Base-by-base conservation (phyloP, 805 yeast species). In the Candida oleophila region DNA sequence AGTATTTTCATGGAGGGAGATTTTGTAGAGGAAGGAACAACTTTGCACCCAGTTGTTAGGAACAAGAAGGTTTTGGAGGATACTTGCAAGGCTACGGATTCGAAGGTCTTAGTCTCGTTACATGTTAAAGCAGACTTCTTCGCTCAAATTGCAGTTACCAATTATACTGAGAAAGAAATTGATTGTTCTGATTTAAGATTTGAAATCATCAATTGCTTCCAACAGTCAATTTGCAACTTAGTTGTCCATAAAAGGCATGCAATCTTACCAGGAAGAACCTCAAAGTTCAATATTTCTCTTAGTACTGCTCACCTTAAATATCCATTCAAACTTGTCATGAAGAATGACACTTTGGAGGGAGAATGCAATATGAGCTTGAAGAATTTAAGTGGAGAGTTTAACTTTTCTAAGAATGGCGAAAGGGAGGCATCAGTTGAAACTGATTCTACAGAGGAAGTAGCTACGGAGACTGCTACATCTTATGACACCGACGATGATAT, bases 221-320 rank as follows among this genome's bases (percentile, higher is more conserved):
- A 59, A 9, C 55, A 49, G 22, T 45, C 56, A 4, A 58, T 67
- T 14, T 57, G 61, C 8, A 55, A 59, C 4, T 61, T 66, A 8
- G 46, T 56, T n/a, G 56, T 69, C 22, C 65, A 63, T 45, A 65
- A 62, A 45, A 60, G 53, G 15, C 63, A 61, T 33, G 71, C 69
- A 3, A 62, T 71, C 37, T 48, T 55, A 9, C 65, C 74, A 5
- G 59, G 59, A 2, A 61, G 62, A 45, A 48, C 54, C 4, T 55
- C 63, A 8, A 70, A 64, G 41, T 69, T 71, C 51, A 69, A 70
- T 42, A 57, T 71, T 42, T 51, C 59, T 3, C 50, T 69, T 36
- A 57, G 55, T 38, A 56, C 56, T 45, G 61, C 65, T 19, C 69
- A 69, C 45, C 55, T 63, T 44, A 64, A 65, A 47, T 60, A 55